phyloP scores from a whole-genome alignment of 352 stramenopile genomes.

The Phytophthora colocasiae region DNA sequence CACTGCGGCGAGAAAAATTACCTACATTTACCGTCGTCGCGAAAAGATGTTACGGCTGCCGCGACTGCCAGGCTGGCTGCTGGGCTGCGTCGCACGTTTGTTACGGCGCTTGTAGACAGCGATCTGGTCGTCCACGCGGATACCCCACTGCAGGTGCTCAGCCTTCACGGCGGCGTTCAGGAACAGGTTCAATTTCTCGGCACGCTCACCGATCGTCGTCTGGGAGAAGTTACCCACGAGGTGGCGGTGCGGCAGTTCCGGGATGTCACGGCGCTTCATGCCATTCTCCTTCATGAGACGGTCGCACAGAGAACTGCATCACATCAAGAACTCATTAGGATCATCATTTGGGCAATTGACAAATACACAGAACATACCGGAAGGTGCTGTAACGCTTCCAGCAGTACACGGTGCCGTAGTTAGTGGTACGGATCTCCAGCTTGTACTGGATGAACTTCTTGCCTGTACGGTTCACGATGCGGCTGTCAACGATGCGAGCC shows the following conservation, averaged over 20 bases:
- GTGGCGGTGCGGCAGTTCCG: conserved; percentile 84
- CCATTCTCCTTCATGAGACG: conserved; percentile 88
- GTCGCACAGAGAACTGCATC: conserved; percentile 74
- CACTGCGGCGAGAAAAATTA: conserved; percentile 18
- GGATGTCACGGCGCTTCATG: conserved; percentile 85
- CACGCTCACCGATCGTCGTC: conserved; percentile 81
- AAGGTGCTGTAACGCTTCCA: conserved; percentile 92
- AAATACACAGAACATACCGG: conserved; percentile 47
- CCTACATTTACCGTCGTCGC: conserved; percentile 68
- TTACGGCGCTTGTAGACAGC: conserved; percentile 91
- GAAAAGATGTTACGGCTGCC: conserved; percentile 71
- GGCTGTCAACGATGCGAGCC: conserved; percentile 85
- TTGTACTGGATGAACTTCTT: conserved; percentile 94
- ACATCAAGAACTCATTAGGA: conserved; percentile 3
- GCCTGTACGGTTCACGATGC: conserved; percentile 81
- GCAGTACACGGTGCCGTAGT: conserved; percentile 89
- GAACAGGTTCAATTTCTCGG: conserved; percentile 89
- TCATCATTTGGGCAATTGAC: not conserved
- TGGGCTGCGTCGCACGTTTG: conserved; percentile 62
- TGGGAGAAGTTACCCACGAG: conserved; percentile 87
- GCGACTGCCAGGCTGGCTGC: conserved; percentile 41
- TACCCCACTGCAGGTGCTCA: conserved; percentile 89
- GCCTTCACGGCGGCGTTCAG: conserved; percentile 75
- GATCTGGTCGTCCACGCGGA: conserved; percentile 89
- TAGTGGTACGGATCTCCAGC: conserved; percentile 86